Percentiles rank a stretch among this genome's conserved stretches.
These are phyloP conservation scores for Exophiala calicioides DNA, from an alignment of 2,329 filamentous ascomycete genomes.

Conservation along the genomic window DNA sequence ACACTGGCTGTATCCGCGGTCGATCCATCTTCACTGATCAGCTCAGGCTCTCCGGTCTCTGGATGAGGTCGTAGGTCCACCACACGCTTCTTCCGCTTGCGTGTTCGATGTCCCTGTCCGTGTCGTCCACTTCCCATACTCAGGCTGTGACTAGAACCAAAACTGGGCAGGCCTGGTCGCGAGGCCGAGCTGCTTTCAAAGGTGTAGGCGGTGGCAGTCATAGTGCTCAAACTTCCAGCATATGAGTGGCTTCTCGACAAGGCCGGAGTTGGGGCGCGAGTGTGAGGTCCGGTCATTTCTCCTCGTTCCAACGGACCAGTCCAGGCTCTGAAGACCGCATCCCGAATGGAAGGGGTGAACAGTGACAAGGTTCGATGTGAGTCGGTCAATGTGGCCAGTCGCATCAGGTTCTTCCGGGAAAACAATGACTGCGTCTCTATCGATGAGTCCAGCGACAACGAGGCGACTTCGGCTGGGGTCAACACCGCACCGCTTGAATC, in stretches of 20 bases:
- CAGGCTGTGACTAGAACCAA: conserved; percentile 43
- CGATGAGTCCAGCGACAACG: conserved; percentile 74
- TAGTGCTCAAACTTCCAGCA: conserved; percentile 48
- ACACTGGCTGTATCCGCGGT: conserved; percentile 33
- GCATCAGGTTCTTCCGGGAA: conserved; percentile 89
- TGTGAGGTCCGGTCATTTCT: conserved; percentile 50
- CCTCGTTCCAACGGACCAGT: conserved; percentile 72
- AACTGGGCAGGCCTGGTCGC: conserved; percentile 44
- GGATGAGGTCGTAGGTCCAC: conserved; percentile 49
- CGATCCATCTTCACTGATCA: conserved; percentile 45
- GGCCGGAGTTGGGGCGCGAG: conserved; percentile 46
- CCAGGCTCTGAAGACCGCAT: conserved; percentile 92
- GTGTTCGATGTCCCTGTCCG: conserved; percentile 49
- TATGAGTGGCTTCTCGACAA: conserved; percentile 66
- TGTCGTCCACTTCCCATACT: conserved; percentile 45
- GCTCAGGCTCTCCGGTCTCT: conserved; percentile 41
- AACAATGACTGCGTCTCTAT: conserved; percentile 86
- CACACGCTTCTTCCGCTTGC: conserved; percentile 51
- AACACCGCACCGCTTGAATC: conserved; percentile 77
- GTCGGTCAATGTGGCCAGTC: conserved; percentile 77
- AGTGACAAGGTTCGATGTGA: conserved; percentile 88
- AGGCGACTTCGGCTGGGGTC: conserved; percentile 72
- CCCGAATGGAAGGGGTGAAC: conserved; percentile 85
- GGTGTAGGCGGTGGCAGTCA: conserved; percentile 69
- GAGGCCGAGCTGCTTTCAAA: conserved; percentile 73